Conservation (phyloP, 139 green algal genomes). For the Coelastrella sp. region DNA sequence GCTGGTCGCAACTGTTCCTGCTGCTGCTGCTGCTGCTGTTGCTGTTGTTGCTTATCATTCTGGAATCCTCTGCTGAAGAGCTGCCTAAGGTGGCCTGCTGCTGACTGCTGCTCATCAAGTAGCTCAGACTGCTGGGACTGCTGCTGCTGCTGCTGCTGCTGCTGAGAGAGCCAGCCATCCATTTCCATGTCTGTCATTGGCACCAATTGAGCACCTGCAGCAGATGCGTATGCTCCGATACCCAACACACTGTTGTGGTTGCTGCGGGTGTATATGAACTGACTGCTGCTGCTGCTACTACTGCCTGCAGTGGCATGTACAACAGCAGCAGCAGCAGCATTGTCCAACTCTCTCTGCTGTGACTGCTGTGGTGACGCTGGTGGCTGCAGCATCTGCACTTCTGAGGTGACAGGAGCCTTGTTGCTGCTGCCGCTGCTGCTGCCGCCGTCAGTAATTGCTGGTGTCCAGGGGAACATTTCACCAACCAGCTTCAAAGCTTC, state of each 20-base stretch:
- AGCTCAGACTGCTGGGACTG: neutral
- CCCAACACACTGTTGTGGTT: slow-evolving; percentile 90
- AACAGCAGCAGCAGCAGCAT: neutral
- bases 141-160: slow-evolving; percentile 38
- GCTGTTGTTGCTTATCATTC: neutral
- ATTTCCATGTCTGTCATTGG: slow-evolving; percentile 53
- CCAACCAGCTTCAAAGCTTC: slow-evolving; percentile 77
- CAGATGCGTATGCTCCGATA: slow-evolving; percentile 74
- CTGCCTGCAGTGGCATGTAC: neutral
- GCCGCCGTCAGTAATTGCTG: neutral
- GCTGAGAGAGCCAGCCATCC: slow-evolving; percentile 58
- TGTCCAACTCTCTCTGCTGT: neutral
- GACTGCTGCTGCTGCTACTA: slow-evolving; percentile 24
- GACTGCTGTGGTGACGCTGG: neutral
- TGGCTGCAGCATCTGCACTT: neutral
- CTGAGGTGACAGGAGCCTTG: neutral
- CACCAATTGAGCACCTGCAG: slow-evolving; percentile 37
- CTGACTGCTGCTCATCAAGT: neutral
- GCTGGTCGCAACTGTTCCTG: neutral
- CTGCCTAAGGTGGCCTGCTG: neutral
- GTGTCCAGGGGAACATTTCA: slow-evolving; percentile 77
- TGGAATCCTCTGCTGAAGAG: neutral
- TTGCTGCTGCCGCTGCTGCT: too few relatives aligned
- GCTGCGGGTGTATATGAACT: slow-evolving; percentile 67
- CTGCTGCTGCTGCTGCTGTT: slow-evolving; percentile 17